Conservation (phyloP, 495 filamentous ascomycete genomes). For the Barbatosphaeria neglecta region DNA sequence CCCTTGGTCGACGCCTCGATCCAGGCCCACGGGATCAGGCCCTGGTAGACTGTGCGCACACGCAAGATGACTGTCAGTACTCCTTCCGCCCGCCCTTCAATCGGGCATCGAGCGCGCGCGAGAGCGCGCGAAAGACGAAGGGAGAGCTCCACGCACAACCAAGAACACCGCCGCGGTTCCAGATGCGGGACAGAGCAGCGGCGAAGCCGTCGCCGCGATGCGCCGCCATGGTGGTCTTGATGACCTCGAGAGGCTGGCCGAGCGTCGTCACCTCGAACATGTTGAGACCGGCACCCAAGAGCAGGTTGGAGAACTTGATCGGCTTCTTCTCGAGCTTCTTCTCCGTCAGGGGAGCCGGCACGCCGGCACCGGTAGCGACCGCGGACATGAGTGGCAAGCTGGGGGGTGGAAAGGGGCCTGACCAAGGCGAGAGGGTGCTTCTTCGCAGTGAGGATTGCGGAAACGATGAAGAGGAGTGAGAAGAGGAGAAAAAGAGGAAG, state of each 20-base stretch:
- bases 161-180: conserved; percentile 84
- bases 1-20: conserved; percentile 99
- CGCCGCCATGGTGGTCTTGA: conserved; percentile 98
- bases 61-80: neutral
- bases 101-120: neutral
- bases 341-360: conserved; percentile 37
- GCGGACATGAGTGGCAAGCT: conserved; percentile 45
- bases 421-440: conserved; percentile 86
- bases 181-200: conserved; percentile 72
- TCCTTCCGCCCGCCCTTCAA: neutral
- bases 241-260: conserved; percentile 94
- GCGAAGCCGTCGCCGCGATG: conserved; percentile 83
- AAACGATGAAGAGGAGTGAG: conserved; percentile 8
- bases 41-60: conserved; percentile 75
- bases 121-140: neutral
- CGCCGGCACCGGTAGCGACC: conserved; percentile 40
- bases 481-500: conserved; percentile 2
- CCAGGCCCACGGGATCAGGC: conserved; percentile 99
- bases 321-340: conserved; percentile 89
- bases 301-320: conserved; percentile 97
- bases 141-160: conserved; percentile 65
- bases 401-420: conserved; percentile 60
- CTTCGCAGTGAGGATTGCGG: conserved; percentile 44
- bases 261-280: conserved; percentile 72
- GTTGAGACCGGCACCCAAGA: conserved; percentile 92